Evolutionary conservation across 1,139 yeast species (phyloP).

Genomic region (Petasospora fabianii): DNA sequence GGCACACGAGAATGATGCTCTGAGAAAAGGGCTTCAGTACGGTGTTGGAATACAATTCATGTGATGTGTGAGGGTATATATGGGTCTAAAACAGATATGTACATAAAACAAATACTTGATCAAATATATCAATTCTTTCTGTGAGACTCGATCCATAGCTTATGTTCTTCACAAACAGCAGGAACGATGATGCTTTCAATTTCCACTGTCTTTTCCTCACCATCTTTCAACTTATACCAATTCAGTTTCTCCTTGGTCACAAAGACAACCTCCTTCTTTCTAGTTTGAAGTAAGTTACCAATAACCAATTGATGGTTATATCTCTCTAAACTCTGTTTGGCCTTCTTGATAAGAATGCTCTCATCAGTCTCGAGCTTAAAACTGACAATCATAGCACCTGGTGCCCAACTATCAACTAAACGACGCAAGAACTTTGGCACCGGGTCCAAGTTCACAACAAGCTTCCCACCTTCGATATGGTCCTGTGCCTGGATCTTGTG

Average conservation of each 20-base stretch:
- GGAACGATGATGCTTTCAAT: constrained; percentile 82
- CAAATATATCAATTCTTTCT: constrained; percentile 1
- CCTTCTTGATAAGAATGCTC: constrained; percentile 66
- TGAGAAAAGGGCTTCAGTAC: constrained; percentile 85
- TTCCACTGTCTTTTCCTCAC: constrained; percentile 41
- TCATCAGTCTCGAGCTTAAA: constrained; percentile 92
- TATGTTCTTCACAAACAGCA: constrained; percentile 59
- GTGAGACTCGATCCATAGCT: constrained; percentile 46
- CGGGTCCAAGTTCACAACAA: constrained; percentile 84
- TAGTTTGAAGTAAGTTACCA: constrained; percentile 86
- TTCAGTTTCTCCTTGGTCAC: constrained; percentile 48
- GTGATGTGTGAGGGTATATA: constrained; percentile 30
- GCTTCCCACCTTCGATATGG: constrained; percentile 54
- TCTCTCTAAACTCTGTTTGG: constrained; percentile 70
- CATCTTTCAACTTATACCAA: constrained; percentile 52
- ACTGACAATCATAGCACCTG: constrained; percentile 89
- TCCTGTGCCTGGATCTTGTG: constrained; percentile 90
- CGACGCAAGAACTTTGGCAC: constrained; percentile 92
- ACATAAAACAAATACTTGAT: neutral
- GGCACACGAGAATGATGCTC: constrained; percentile 59
- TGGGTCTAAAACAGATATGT: neutral
- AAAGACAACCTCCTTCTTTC: constrained; percentile 85
- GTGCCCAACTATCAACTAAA: constrained; percentile 92
- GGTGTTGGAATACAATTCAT: constrained; percentile 87
- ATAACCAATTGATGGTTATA: constrained; percentile 93